Evolutionary conservation across 2,329 filamentous ascomycete genomes (phyloP).

Genomic region (Fusarium hostae): DNA sequence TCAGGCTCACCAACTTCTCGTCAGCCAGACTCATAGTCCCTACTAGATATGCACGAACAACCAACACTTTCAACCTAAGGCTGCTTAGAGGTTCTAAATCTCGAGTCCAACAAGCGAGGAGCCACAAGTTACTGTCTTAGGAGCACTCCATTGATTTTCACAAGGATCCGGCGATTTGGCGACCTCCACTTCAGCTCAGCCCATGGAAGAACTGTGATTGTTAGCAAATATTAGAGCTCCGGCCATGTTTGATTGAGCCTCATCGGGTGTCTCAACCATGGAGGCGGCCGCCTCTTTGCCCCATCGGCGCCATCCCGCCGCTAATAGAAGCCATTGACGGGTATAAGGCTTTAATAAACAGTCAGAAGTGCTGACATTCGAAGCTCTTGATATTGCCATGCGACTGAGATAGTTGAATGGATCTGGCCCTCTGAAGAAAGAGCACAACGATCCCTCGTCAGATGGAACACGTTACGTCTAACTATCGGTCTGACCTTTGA

Average conservation of each 20-base stretch:
- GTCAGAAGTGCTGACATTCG: neutral
- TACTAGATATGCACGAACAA: conserved; percentile 9
- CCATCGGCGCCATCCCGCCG: neutral
- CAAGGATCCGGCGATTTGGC: neutral
- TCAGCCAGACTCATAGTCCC: conserved; percentile 14
- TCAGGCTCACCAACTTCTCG: neutral
- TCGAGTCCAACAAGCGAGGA: neutral
- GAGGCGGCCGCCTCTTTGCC: neutral
- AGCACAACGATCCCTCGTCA: neutral
- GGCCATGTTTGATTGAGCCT: neutral
- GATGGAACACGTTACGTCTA: neutral
- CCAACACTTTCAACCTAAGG: neutral
- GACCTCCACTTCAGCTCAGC: conserved; percentile 12
- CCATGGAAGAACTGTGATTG: neutral
- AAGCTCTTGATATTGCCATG: neutral
- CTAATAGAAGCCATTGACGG: neutral
- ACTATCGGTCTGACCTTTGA: neutral
- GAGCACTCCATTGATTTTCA: neutral
- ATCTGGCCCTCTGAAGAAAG: neutral
- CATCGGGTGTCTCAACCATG: neutral
- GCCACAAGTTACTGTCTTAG: neutral
- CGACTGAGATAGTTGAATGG: neutral
- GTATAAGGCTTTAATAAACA: neutral
- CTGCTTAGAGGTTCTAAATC: neutral
- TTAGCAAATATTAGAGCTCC: neutral